Conservation (phyloP, 352 stramenopile species). For the Globisporangium apiculatum region DNA sequence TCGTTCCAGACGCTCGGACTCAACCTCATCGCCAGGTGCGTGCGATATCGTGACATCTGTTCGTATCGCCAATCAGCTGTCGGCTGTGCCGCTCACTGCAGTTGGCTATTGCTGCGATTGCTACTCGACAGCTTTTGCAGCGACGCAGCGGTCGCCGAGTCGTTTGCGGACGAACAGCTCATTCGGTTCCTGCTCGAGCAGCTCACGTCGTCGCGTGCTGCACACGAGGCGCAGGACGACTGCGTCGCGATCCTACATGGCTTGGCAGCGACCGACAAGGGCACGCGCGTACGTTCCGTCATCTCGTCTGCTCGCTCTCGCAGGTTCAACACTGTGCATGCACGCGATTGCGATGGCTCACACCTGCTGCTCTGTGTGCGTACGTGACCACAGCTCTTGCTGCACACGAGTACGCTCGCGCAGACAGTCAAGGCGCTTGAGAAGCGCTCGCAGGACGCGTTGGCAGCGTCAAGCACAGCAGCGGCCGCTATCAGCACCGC, state of each 20-base stretch:
- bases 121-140: slow-evolving; percentile 47
- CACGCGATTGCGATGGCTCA: neutral
- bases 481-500: slow-evolving; percentile 7
- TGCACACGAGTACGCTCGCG: slow-evolving; percentile 32
- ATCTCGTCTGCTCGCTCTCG: no score
- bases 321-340: no score
- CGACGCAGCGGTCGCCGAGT: slow-evolving; percentile 31
- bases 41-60: neutral
- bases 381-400: slow-evolving; percentile 28
- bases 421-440: slow-evolving; percentile 48
- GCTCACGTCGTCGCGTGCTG: slow-evolving; percentile 19
- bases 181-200: slow-evolving; percentile 50
- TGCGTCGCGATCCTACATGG: slow-evolving; percentile 45
- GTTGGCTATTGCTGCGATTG: neutral
- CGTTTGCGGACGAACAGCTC: slow-evolving; percentile 65
- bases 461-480: slow-evolving; percentile 4
- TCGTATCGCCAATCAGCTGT: no score
- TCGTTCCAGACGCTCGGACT: slow-evolving; percentile 72
- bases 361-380: slow-evolving; percentile 12
- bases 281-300: slow-evolving; percentile 22
- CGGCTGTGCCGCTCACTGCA: neutral
- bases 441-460: slow-evolving; percentile 14
- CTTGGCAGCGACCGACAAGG: slow-evolving; percentile 38
- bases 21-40: slow-evolving; percentile 73
- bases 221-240: slow-evolving; percentile 29